Conservation (phyloP, 2,329 filamentous ascomycete species). For the Fusarium euwallaceae region DNA sequence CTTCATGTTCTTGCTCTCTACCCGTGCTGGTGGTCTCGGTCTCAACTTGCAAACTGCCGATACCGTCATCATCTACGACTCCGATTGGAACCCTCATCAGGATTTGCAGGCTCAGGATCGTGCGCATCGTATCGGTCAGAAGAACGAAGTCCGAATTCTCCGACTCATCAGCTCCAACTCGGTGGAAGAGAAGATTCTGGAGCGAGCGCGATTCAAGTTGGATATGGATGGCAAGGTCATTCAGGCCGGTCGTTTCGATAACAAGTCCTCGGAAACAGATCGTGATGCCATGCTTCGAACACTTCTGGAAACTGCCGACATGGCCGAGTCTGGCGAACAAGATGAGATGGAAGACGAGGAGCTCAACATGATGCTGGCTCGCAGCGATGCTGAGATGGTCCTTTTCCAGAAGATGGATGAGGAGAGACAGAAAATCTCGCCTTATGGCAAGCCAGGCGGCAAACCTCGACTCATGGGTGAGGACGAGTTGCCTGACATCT, state of each 20-base stretch:
- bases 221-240: constrained; percentile 99
- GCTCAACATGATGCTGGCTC: constrained; percentile 92
- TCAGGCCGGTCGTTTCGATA: constrained; percentile 98
- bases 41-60: constrained; percentile 97
- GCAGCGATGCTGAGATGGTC: constrained; percentile 82
- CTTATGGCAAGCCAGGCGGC: constrained; percentile 78
- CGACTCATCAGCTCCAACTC: constrained; percentile 97
- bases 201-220: constrained; percentile 96
- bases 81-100: constrained; percentile 99
- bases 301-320: constrained; percentile 85
- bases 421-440: constrained; percentile 73
- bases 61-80: constrained; percentile 99
- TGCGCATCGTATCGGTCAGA: constrained; percentile 99
- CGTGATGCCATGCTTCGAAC: constrained; percentile 97
- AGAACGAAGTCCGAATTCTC: constrained; percentile 98
- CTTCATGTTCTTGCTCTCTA: constrained; percentile 98
- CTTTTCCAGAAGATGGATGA: constrained; percentile 88
- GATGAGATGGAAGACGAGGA: constrained; percentile 99
- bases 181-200: constrained; percentile 98
- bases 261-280: constrained; percentile 98
- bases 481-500: constrained; percentile 92
- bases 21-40: constrained; percentile 96
- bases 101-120: constrained; percentile 99
- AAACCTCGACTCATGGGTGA: constrained; percentile 89
- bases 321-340: constrained; percentile 78